Base-by-base conservation (phyloP, 352 stramenopile species). In the Globisporangium recalcitrans region DNA sequence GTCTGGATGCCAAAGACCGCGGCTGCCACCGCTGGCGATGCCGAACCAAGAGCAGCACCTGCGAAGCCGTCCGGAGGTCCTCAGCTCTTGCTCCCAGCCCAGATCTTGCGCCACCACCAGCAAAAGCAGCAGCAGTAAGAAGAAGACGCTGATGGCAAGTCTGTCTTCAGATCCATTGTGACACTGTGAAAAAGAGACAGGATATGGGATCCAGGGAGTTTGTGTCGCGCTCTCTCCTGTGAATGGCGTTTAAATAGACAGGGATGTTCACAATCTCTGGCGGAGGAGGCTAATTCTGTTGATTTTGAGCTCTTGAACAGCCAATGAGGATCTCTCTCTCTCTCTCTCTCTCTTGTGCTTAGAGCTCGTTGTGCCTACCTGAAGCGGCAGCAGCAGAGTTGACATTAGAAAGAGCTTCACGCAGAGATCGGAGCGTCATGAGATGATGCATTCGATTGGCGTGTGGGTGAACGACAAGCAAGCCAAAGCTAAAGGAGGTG, bases 41-140 rank as follows among this genome's bases (percentile, higher is more conserved):
- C 68, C 0, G 78, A 82, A 54, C 68, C 32, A 53, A 59, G 4
- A 27, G 4, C 48, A 8, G 11, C 31, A 1, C 21, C 32, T 19
- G 24, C 11, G 2, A 75, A 71, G 53, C 29, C 72, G 0, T 63
- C 68, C 47, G 46, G 62, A 32, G 62, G 53, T 29, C 58, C 61
- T 8, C 63, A 74, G 21, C 57, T 86, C 16, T 60, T 86, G 27
- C 66, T 86, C 22, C 77, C 77, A n/a, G 69, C 77, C 27, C 77
- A 86, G 67, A 46, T 86, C 16, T 61, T 86, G 68, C 69, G 73
- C 11, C 72, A 85, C 22, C 71, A 82, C 27, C 74, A 85, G 52
- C 71, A 79, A 44, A 63, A 78, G 53, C 52, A 71, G 21, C 52
- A 62, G 36, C 52, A 65, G 27, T 55, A 56, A 59, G 48, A 26